Percentiles rank a stretch among this genome's conserved stretches.
Conservation (phyloP, 1,284 basidiomycete species). For the Porogramme epimiltina region DNA sequence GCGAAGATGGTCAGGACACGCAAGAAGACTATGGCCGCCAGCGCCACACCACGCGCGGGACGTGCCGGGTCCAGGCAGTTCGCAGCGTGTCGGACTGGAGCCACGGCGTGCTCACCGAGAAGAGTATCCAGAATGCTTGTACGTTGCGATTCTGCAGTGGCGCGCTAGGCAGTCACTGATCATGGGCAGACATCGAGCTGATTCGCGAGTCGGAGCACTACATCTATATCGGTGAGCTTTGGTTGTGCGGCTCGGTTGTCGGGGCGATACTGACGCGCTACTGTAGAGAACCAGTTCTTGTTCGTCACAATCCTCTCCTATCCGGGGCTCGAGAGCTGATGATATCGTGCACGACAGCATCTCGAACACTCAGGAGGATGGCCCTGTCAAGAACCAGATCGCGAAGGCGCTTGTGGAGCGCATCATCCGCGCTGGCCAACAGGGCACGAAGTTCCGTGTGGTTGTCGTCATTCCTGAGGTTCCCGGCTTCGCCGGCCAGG, state of each 20-base stretch:
- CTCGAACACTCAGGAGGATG: conserved; percentile 66
- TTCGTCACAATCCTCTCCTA: conserved; percentile 43
- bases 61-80: conserved; percentile 74
- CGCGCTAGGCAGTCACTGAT: not conserved
- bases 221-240: conserved; percentile 88
- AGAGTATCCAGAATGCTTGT: conserved; percentile 88
- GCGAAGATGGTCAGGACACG: conserved; percentile 31
- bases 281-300: conserved; percentile 92
- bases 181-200: conserved; percentile 54
- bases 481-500: conserved; percentile 74
- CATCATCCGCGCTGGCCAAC: conserved; percentile 76
- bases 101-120: conserved; percentile 85
- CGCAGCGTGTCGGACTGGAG: conserved; percentile 91
- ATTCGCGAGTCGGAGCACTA: conserved; percentile 85
- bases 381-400: conserved; percentile 80
- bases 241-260: not conserved
- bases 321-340: too few relatives aligned
- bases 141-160: conserved; percentile 35
- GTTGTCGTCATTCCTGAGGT: conserved; percentile 83
- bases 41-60: conserved; percentile 43
- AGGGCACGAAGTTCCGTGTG: conserved; percentile 82
- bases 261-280: not conserved
- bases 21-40: conserved; percentile 30
- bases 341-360: conserved; percentile 52
- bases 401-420: conserved; percentile 82